phyloP scores from a whole-genome alignment of 2,329 filamentous ascomycete species.

The Aureobasidium sp. region DNA sequence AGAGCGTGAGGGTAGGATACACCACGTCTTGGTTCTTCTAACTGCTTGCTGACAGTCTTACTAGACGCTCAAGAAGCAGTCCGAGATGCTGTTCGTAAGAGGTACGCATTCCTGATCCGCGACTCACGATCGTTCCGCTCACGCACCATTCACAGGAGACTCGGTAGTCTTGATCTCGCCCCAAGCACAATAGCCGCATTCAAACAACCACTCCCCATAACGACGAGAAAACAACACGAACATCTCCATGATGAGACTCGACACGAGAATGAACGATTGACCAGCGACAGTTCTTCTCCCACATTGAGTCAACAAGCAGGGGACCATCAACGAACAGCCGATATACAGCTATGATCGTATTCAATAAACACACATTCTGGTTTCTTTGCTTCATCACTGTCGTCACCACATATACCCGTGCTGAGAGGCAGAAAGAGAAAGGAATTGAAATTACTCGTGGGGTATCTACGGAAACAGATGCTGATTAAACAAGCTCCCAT shows the following conservation, averaged over 20 bases:
- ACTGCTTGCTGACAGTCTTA: constrained; percentile 6
- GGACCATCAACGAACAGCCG: neutral
- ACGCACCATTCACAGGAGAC: constrained; percentile 30
- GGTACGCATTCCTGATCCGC: constrained; percentile 46
- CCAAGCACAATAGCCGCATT: constrained; percentile 21
- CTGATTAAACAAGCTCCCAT: constrained; percentile 43
- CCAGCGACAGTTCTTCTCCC: neutral
- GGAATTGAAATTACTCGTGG: neutral
- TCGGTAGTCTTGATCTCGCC: constrained; percentile 43
- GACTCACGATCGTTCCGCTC: neutral
- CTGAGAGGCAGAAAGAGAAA: neutral
- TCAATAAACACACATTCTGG: constrained; percentile 8
- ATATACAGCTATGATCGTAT: constrained; percentile 3
- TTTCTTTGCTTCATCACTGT: neutral
- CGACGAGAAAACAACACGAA: neutral
- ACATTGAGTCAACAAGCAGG: neutral
- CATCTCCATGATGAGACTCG: neutral
- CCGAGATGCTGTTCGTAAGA: constrained; percentile 97
- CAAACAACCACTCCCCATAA: neutral
- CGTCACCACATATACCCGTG: neutral
- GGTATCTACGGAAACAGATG: neutral
- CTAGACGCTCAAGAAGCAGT: constrained; percentile 90
- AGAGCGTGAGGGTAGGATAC: constrained; percentile 50
- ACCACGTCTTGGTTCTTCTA: neutral
- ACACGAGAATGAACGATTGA: neutral